Conservation (phyloP, 495 filamentous ascomycete species). For the Gamarada debralockiae region DNA sequence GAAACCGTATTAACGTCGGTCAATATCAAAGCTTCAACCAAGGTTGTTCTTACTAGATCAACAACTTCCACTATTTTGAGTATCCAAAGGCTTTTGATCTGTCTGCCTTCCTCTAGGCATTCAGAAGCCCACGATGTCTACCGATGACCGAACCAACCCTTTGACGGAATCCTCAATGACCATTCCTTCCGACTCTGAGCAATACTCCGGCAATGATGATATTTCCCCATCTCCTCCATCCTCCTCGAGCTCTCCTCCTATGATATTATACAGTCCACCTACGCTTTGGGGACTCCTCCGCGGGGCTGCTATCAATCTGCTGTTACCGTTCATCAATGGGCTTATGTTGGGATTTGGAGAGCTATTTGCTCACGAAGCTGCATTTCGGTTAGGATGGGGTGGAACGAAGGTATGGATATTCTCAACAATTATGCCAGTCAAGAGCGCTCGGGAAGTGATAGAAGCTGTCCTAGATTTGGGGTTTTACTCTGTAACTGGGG, state of each 20-base stretch:
- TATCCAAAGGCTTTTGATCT: not conserved
- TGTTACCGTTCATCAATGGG: constrained; percentile 95
- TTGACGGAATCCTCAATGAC: constrained; percentile 78
- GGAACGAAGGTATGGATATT: constrained; percentile 75
- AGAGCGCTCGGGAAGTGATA: no score
- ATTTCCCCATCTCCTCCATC: constrained; percentile 52
- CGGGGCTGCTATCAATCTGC: constrained; percentile 88
- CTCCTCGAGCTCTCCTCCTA: constrained; percentile 65
- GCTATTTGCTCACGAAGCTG: constrained; percentile 90
- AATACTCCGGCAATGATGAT: constrained; percentile 69
- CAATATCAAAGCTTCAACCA: constrained; percentile 22
- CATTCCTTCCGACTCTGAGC: constrained; percentile 87
- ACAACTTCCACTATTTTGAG: not conserved
- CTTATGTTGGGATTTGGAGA: constrained; percentile 98
- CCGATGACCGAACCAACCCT: constrained; percentile 39
- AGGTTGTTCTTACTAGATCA: not conserved
- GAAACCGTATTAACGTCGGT: not conserved
- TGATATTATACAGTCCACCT: constrained; percentile 87
- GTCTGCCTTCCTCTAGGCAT: constrained; percentile 4
- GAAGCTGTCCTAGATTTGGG: no score
- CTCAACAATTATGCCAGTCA: not conserved
- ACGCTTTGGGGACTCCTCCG: constrained; percentile 80
- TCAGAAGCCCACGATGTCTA: constrained; percentile 30
- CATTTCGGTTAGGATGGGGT: constrained; percentile 89
- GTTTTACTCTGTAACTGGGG: no score